Conservation (phyloP, 2,329 filamentous ascomycete genomes). For the Ceratocystis albifundus region DNA sequence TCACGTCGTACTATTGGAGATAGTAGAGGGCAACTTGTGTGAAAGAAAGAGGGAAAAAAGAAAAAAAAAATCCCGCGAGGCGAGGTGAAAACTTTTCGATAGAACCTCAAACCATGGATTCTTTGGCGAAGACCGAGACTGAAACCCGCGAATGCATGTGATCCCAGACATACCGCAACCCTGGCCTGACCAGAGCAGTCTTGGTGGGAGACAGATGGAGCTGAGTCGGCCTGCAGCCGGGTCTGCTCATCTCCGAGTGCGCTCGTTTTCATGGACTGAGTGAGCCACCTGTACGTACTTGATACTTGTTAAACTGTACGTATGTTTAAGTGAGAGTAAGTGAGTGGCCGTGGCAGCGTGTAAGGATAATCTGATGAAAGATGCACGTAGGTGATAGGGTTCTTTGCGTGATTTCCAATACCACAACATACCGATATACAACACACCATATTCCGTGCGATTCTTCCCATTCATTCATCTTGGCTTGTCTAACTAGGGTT, state of each 20-base stretch:
- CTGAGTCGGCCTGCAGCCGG: too few relatives aligned
- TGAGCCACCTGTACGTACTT: background rate
- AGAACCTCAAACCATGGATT: conserved; percentile 9
- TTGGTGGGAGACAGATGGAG: too few relatives aligned
- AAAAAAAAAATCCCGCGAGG: too few relatives aligned
- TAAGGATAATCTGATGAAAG: background rate
- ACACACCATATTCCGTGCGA: background rate
- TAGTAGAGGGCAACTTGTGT: background rate
- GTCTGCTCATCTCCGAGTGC: background rate
- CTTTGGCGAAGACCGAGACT: conserved; percentile 10
- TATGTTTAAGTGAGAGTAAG: background rate
- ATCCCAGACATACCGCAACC: background rate
- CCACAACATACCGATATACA: background rate
- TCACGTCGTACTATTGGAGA: background rate
- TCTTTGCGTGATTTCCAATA: background rate
- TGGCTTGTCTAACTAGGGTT: background rate
- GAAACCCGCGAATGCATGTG: conserved; percentile 7
- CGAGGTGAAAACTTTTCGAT: conserved; percentile 3
- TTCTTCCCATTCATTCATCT: background rate
- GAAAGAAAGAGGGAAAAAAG: background rate
- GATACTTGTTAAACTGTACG: background rate
- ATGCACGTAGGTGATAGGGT: background rate
- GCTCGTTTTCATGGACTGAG: background rate
- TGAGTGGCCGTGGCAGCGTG: background rate
- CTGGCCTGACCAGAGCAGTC: background rate